Base-by-base conservation (phyloP, 2,329 filamentous ascomycete species). In the Aschersonia sp. region DNA sequence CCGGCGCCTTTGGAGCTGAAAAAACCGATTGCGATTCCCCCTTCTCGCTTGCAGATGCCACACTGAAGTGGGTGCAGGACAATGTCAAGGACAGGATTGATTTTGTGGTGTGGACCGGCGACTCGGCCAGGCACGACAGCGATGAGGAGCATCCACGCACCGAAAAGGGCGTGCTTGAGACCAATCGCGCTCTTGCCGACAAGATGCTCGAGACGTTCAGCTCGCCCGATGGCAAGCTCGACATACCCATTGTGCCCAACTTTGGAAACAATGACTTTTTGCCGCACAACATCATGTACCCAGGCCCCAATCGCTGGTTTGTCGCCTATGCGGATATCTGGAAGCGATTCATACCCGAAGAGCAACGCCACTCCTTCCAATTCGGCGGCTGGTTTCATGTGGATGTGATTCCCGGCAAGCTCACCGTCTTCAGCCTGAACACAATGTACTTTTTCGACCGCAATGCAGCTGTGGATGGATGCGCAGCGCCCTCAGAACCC, bases 191-290 rank as follows among this genome's bases (percentile, higher is more conserved):
- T 54, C 71, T 96, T 52, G 82, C 88, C 45, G 67, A 80, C 56
- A 87, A 87, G 62, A 87, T 97, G 63, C 66, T 75, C 44, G 76
- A 88, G 22, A 72, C 85, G 8, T 95, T 96, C 39, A 69, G 75
- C 42, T 71, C 70, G n/a, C 68, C 70, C 35, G 69, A 76, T 47
- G 76, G 78, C 49, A 53, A 54, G 40, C 75, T 88, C 50, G 64
- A 73, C 10, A 75, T 97, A 4, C 90, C 92, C 4, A 78, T 97
- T 32, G 73, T 98, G 22, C 89, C 92, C 0, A 96, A 83, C 0
- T 82, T 96, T 55, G 92, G 92, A 51, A 98, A 98, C 68, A 98
- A 98, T 65, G 92, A 98, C 59, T 89, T 98, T 50, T 78, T 96
- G 51, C 92, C 92, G 1, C 92, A 98, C 68, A 98, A 98, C 58